phyloP scores from a whole-genome alignment of 306 rosid species.

The Prunus mongolica region DNA sequence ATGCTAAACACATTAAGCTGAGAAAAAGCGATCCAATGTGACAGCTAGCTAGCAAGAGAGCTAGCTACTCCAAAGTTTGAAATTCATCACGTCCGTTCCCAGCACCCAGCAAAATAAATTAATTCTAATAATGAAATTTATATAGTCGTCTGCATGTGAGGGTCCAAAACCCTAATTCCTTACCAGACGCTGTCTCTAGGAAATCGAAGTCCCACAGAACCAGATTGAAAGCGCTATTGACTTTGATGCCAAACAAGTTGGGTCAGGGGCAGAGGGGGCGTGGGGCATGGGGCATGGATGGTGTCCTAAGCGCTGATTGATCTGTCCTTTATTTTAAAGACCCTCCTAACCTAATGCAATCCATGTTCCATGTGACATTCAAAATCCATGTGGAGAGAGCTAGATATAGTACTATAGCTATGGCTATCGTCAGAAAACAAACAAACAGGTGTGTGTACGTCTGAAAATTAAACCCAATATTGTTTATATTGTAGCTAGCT shows the following conservation, averaged over 20 bases:
- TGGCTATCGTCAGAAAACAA: conserved; percentile 2
- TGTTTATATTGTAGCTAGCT: not conserved
- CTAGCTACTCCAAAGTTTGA: no score
- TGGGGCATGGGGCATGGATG: conserved; percentile 7
- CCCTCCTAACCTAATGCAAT: conserved; percentile 29
- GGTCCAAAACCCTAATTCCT: conserved; percentile 39
- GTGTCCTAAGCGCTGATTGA: conserved; percentile 43
- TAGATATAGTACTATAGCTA: not conserved
- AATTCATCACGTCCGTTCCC: no score
- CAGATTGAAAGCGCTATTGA: conserved; percentile 33
- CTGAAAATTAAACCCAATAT: not conserved
- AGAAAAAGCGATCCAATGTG: conserved; percentile 36
- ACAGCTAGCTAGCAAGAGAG: conserved; percentile 6
- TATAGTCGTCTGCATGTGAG: conserved; percentile 10
- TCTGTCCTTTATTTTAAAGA: conserved; percentile 33
- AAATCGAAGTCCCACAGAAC: conserved; percentile 23
- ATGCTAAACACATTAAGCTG: conserved; percentile 10
- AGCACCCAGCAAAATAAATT: no score
- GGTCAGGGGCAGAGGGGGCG: conserved; percentile 7
- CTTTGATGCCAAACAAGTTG: conserved; percentile 31
- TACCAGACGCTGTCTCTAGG: not conserved
- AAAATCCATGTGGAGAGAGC: conserved; percentile 21
- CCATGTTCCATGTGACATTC: conserved; percentile 37
- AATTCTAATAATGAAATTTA: not conserved
- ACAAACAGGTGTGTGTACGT: conserved; percentile 2